These are phyloP conservation scores for Solanum bulbocastanum DNA, from an alignment of 257 asterid species.

Conservation along the genomic window DNA sequence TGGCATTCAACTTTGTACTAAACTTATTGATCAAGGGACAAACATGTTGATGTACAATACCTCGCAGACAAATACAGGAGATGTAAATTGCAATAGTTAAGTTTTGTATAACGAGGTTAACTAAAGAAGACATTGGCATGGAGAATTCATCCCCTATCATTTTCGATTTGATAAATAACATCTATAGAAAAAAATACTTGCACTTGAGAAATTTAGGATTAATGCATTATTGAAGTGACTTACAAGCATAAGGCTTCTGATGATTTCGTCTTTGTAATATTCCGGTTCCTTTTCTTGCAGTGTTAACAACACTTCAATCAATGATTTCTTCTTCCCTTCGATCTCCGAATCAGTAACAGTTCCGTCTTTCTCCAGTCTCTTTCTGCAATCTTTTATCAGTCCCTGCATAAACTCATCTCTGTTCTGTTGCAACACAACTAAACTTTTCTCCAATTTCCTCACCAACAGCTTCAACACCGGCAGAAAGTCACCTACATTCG, in stretches of 20 bases:
- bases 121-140: background rate
- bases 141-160: too few relatives aligned
- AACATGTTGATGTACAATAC: fast-evolving
- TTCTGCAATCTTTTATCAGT: constrained; percentile 29
- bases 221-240: background rate
- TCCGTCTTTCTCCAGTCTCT: constrained; percentile 1
- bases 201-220: background rate
- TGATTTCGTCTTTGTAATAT: constrained; percentile 34
- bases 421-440: constrained; percentile 25
- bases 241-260: constrained; percentile 37
- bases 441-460: constrained; percentile 27
- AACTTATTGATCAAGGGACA: background rate
- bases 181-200: background rate
- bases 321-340: constrained; percentile 20
- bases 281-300: constrained; percentile 45
- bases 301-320: constrained; percentile 32
- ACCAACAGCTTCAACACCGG: constrained; percentile 30
- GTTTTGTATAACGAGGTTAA: fast-evolving
- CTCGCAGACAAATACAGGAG: fast-evolving
- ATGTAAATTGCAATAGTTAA: too few relatives aligned
- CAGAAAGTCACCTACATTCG: constrained; percentile 30
- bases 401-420: constrained; percentile 42
- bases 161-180: too few relatives aligned
- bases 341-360: background rate
- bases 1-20: background rate